Evolutionary conservation across 371 early-diverging fungal genomes (phyloP).

Genomic region (Fennellomyces sp.): DNA sequence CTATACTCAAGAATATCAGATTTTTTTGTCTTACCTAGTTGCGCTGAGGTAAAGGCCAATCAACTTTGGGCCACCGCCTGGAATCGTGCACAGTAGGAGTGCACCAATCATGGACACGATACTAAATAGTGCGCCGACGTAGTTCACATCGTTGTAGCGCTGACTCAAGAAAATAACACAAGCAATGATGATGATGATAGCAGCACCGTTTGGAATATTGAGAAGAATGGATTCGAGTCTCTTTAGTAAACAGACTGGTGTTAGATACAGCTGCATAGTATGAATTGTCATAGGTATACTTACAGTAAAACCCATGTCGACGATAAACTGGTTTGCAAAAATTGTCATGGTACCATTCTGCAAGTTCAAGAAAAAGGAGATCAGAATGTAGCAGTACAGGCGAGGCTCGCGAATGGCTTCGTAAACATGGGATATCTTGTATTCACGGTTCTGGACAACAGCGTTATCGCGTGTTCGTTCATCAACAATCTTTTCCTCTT

Average conservation of each 20-base stretch:
- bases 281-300: conserved; percentile 1
- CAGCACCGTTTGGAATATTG: conserved; percentile 22
- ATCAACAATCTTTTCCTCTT: conserved; percentile 33
- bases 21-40: conserved; percentile 19
- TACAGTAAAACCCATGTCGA: conserved; percentile 34
- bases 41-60: conserved; percentile 25
- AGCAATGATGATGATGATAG: conserved; percentile 6
- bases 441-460: conserved; percentile 25
- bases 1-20: conserved; percentile 1
- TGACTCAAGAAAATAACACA: conserved; percentile 18
- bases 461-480: conserved; percentile 33
- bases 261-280: not conserved
- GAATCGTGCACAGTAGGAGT: conserved; percentile 24
- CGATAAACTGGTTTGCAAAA: conserved; percentile 28
- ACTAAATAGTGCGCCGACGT: conserved; percentile 12
- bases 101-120: conserved; percentile 19
- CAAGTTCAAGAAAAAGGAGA: conserved; percentile 29
- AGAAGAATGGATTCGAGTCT: conserved; percentile 14
- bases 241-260: conserved; percentile 3
- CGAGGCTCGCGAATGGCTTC: conserved; percentile 35
- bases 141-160: conserved; percentile 16
- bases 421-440: conserved; percentile 26
- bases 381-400: conserved; percentile 29
- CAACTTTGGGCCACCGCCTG: conserved; percentile 16
- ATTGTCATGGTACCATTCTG: conserved; percentile 37